Evolutionary conservation across 345 rosid genomes (phyloP).

Genomic region (Draba incana): DNA sequence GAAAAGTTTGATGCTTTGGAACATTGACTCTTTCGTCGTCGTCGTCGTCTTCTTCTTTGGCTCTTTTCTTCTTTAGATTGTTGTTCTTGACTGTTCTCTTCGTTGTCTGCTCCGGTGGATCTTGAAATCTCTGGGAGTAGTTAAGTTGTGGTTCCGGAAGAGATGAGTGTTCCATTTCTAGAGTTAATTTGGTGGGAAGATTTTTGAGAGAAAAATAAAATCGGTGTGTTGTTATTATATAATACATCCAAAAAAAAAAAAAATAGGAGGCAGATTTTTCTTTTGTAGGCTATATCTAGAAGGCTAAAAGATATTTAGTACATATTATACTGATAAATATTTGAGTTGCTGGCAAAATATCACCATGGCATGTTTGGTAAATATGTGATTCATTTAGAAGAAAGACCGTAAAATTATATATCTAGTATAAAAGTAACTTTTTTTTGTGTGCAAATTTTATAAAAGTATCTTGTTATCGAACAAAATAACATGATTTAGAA

Average conservation of each 20-base stretch:
- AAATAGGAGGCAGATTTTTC: background rate
- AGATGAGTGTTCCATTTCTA: constrained; percentile 29
- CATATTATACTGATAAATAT: background rate
- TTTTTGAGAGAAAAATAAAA: constrained; percentile 5
- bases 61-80: constrained; percentile 31
- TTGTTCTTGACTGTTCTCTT: constrained; percentile 2
- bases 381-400: too few relatives aligned
- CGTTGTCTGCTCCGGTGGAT: constrained; percentile 20
- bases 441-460: too few relatives aligned
- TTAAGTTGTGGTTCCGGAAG: constrained; percentile 8
- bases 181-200: constrained; percentile 10
- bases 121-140: constrained; percentile 14
- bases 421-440: too few relatives aligned
- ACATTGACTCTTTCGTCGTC: constrained; percentile 33
- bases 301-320: constrained; percentile 1
- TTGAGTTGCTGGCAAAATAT: too few relatives aligned
- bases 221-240: constrained; percentile 40
- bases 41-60: constrained; percentile 25
- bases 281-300: constrained; percentile 35
- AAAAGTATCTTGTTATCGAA: too few relatives aligned
- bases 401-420: too few relatives aligned
- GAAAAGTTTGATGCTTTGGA: constrained; percentile 61
- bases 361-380: too few relatives aligned
- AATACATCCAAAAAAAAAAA: constrained; percentile 31
- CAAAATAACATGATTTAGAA: too few relatives aligned